phyloP scores from a whole-genome alignment of 163 green algal species.

The Coccomyxa subellipsoidea region DNA sequence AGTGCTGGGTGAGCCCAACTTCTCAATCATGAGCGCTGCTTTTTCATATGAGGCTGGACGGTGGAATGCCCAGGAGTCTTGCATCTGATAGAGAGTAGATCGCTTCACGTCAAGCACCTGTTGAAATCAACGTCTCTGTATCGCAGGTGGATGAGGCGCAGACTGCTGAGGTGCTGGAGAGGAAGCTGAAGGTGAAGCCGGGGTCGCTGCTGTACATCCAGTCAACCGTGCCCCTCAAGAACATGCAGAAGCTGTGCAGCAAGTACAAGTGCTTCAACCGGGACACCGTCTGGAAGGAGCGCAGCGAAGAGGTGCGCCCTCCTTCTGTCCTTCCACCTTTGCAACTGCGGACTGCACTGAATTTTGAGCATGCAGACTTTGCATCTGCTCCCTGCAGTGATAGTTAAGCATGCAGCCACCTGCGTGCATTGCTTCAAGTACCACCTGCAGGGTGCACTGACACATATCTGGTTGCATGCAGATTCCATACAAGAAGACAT shows the following conservation, averaged over 20 bases:
- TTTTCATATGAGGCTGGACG: too few relatives aligned
- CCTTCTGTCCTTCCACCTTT: too few relatives aligned
- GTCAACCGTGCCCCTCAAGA: neutral
- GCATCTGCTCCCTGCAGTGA: too few relatives aligned
- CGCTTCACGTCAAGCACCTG: too few relatives aligned
- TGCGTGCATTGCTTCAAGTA: too few relatives aligned
- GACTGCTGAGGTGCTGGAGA: neutral
- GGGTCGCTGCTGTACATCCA: neutral
- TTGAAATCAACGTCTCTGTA: neutral
- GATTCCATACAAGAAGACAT: neutral
- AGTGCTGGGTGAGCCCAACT: constrained; percentile 3
- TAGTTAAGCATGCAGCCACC: too few relatives aligned
- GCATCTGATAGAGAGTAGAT: too few relatives aligned
- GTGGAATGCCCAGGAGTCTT: too few relatives aligned
- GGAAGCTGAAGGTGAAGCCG: neutral
- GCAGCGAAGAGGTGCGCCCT: neutral
- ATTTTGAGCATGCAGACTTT: too few relatives aligned
- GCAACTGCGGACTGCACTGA: too few relatives aligned
- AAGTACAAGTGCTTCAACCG: neutral
- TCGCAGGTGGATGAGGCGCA: neutral
- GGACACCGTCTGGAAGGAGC: neutral
- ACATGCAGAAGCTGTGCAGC: neutral
- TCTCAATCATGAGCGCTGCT: too few relatives aligned
- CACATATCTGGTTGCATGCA: neutral
- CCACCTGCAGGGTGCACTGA: neutral